phyloP scores from a whole-genome alignment of 2,329 filamentous ascomycete genomes.

The Gyromitra esculenta region DNA sequence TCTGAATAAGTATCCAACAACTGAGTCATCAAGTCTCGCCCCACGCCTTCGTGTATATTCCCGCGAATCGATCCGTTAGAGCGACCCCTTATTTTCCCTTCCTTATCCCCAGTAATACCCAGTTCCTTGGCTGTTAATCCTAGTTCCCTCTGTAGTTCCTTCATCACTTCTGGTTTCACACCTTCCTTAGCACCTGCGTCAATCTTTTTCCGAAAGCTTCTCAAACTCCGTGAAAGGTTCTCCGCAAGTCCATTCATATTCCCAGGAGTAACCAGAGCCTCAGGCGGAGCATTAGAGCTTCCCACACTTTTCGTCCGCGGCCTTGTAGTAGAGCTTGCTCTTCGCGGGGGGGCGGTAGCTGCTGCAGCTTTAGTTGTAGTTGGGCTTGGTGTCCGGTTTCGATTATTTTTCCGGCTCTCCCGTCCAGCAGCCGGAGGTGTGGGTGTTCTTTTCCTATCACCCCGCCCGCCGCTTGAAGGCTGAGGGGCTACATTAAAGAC shows the following conservation, averaged over 20 bases:
- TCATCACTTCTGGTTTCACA: constrained; percentile 69
- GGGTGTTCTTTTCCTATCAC: constrained; percentile 47
- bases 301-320: constrained; percentile 51
- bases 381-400: constrained; percentile 54
- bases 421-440: constrained; percentile 32
- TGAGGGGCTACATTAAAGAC: constrained; percentile 33
- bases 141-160: constrained; percentile 72
- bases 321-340: constrained; percentile 47
- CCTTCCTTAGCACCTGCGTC: constrained; percentile 64
- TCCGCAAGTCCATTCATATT: constrained; percentile 65
- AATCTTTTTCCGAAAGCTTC: constrained; percentile 72
- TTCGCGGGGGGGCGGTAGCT: constrained; percentile 32
- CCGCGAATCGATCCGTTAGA: constrained; percentile 54
- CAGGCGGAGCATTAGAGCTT: constrained; percentile 39
- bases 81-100: constrained; percentile 47
- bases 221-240: constrained; percentile 70
- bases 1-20: constrained; percentile 80
- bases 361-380: constrained; percentile 31
- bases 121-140: constrained; percentile 71
- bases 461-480: constrained; percentile 15
- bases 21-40: constrained; percentile 69
- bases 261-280: constrained; percentile 10
- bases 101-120: constrained; percentile 59
- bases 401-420: constrained; percentile 49
- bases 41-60: constrained; percentile 64